These are phyloP conservation scores for carrot (Daucus carota) DNA, from an alignment of 129 eudicot species.

Conservation along the genomic window DH1_v3.0 NC_030388.2:25399501-25400000, in stretches of 20 bases:
- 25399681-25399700: background rate
- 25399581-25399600: background rate
- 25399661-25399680: background rate
- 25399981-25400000: slow-evolving; percentile 52
- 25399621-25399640: background rate
- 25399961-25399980: slow-evolving; percentile 36
- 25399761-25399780: background rate
- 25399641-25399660: background rate
- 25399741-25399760: background rate
- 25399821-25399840: background rate
- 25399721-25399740: background rate
- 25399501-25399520: background rate
- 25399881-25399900: slow-evolving; percentile 88
- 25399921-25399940: slow-evolving; percentile 82
- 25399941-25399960: slow-evolving; percentile 41
- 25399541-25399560: background rate
- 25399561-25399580: background rate
- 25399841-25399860: slow-evolving; percentile 19
- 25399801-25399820: background rate
- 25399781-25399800: background rate
- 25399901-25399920: slow-evolving; percentile 93
- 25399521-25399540: background rate
- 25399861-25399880: slow-evolving; percentile 82
- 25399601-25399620: background rate
- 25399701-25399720: background rate